Percentiles rank a stretch among this genome's conserved stretches.
phyloP scores from a whole-genome alignment of 2,329 filamentous ascomycete genomes.

The Diaporthe caulivora region DNA sequence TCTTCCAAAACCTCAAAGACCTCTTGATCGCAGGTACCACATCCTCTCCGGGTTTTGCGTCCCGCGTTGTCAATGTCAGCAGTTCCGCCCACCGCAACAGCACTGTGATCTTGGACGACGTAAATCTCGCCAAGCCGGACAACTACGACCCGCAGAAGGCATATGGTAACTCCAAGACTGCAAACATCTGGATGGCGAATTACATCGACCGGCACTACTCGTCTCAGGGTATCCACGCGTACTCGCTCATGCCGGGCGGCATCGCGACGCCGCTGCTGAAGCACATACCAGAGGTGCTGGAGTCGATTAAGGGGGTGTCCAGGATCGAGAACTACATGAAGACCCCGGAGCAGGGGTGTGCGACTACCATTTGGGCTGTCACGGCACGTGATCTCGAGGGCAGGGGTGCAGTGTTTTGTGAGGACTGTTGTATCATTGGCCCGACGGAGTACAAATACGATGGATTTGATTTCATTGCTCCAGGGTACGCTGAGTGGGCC shows the following conservation, averaged over 20 bases:
- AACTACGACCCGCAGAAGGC: constrained; percentile 50
- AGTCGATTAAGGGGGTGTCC: constrained; percentile 36
- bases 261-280: constrained; percentile 50
- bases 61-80: constrained; percentile 59
- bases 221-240: constrained; percentile 53
- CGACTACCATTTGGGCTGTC: constrained; percentile 56
- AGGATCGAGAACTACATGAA: constrained; percentile 45
- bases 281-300: constrained; percentile 43
- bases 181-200: constrained; percentile 61
- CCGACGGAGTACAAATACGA: constrained; percentile 40
- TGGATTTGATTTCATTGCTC: neutral
- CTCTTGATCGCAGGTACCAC: constrained; percentile 55
- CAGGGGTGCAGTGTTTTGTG: constrained; percentile 56
- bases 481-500: constrained; percentile 42
- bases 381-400: constrained; percentile 53
- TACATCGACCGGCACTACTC: constrained; percentile 59
- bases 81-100: constrained; percentile 54
- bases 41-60: constrained; percentile 49
- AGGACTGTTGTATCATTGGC: constrained; percentile 52
- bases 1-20: constrained; percentile 62
- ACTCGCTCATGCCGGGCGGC: constrained; percentile 58
- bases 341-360: constrained; percentile 55
- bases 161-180: constrained; percentile 59
- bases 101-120: constrained; percentile 53
- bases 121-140: constrained; percentile 50